These are phyloP conservation scores for Trametes pubescens DNA, from an alignment of 1,284 basidiomycete genomes.

Conservation along the genomic window DNA sequence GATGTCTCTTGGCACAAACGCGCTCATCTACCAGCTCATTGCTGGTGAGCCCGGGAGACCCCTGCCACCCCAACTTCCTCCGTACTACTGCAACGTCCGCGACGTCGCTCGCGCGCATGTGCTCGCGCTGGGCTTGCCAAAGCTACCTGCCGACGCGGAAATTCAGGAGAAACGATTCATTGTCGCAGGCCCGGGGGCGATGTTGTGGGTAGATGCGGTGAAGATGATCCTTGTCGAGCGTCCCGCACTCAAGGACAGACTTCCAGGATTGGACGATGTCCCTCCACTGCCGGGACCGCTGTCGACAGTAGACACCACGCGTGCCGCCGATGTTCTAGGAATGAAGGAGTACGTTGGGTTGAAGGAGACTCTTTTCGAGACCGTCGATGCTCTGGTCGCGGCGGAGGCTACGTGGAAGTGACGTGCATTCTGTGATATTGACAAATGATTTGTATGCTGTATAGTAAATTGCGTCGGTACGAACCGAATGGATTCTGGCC, in stretches of 20 bases:
- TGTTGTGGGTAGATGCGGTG: constrained; percentile 33
- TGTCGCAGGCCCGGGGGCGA: constrained; percentile 23
- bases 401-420: constrained; percentile 36
- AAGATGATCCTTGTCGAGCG: constrained; percentile 30
- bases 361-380: constrained; percentile 35
- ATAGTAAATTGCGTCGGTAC: too few relatives aligned
- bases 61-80: constrained; percentile 20
- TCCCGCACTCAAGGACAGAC: constrained; percentile 36
- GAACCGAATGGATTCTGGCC: too few relatives aligned
- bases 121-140: constrained; percentile 31
- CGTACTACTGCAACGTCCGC: constrained; percentile 35
- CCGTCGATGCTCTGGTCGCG: constrained; percentile 35
- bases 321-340: constrained; percentile 35
- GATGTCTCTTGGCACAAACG: constrained; percentile 21
- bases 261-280: constrained; percentile 18
- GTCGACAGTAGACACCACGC: constrained; percentile 27
- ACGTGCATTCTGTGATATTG: too few relatives aligned
- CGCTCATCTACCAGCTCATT: constrained; percentile 24
- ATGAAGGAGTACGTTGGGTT: constrained; percentile 31
- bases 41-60: constrained; percentile 18
- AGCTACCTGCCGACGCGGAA: constrained; percentile 4
- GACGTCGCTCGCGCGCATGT: constrained; percentile 40
- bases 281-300: constrained; percentile 12
- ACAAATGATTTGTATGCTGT: too few relatives aligned
- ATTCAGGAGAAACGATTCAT: constrained; percentile 37